phyloP scores from a whole-genome alignment of 148 eudicot genomes.

The Silene uniflora region DNA sequence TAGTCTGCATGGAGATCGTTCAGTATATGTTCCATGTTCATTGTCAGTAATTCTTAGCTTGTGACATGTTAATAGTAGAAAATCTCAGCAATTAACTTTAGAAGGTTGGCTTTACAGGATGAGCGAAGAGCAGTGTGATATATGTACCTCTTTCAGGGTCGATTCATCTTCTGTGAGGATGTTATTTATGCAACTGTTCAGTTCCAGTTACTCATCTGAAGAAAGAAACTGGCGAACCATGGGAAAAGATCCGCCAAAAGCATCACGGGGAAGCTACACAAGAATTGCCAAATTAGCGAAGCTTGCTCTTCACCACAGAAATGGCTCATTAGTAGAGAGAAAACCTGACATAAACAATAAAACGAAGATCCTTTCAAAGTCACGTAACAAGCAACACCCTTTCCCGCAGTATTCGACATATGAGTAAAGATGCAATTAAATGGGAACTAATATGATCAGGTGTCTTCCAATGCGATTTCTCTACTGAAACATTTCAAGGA shows the following conservation, averaged over 20 bases:
- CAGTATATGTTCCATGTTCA: too few species aligned
- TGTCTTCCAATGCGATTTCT: neutral
- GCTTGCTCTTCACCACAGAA: conserved; percentile 73
- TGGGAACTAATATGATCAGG: neutral
- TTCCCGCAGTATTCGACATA: neutral
- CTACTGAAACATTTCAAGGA: too few species aligned
- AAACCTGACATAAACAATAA: conserved; percentile 49
- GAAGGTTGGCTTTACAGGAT: conserved; percentile 12
- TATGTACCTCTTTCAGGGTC: conserved; percentile 55
- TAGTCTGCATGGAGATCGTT: too few species aligned
- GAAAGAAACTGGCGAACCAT: conserved; percentile 69
- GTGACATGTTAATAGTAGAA: conserved; percentile 21
- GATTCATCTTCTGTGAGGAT: conserved; percentile 58
- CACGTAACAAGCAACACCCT: neutral
- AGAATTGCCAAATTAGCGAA: conserved; percentile 76
- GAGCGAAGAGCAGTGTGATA: neutral
- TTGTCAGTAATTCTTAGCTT: too few species aligned
- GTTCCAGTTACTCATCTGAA: conserved; percentile 51
- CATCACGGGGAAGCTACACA: conserved; percentile 69
- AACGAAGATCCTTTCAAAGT: neutral
- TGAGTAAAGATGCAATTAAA: neutral
- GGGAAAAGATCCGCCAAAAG: conserved; percentile 71
- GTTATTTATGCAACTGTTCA: conserved; percentile 43
- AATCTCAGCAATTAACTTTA: conserved; percentile 20
- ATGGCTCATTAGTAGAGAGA: conserved; percentile 59